A percentile compares a stretch with the other conserved stretches of the same genome.
Conservation (phyloP, 768 basidiomycete species). For the Suillus variegatus region DNA sequence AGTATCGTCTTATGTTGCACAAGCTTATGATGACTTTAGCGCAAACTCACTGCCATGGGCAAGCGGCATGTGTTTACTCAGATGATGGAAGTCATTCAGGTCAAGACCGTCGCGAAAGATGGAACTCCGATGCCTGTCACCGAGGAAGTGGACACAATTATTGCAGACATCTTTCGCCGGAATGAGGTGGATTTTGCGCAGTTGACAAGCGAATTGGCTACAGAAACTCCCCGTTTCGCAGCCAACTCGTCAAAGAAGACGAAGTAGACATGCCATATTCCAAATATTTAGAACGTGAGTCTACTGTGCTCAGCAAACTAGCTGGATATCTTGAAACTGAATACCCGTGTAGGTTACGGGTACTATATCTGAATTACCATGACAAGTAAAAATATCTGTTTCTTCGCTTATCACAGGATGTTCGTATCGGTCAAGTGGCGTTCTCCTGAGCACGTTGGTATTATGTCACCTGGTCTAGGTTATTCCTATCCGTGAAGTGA, state of each 20-base stretch:
- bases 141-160: constrained; percentile 31
- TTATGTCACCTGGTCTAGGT: background rate
- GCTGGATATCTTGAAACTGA: background rate
- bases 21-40: constrained; percentile 16
- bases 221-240: constrained; percentile 25
- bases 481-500: background rate
- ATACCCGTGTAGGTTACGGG: background rate
- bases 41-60: constrained; percentile 30
- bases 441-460: background rate
- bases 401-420: background rate
- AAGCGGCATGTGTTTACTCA: constrained; percentile 32
- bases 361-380: background rate
- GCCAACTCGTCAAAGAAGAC: constrained; percentile 26
- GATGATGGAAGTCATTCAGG: constrained; percentile 35
- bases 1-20: background rate
- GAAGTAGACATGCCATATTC: background rate
- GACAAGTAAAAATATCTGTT: background rate
- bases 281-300: background rate
- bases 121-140: constrained; percentile 26
- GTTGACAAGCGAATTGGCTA: constrained; percentile 25
- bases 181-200: constrained; percentile 33
- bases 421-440: background rate
- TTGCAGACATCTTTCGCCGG: constrained; percentile 33
- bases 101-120: constrained; percentile 29
- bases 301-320: background rate